Conservation (phyloP, 1,284 basidiomycete species). For the Malassezia nana region DNA sequence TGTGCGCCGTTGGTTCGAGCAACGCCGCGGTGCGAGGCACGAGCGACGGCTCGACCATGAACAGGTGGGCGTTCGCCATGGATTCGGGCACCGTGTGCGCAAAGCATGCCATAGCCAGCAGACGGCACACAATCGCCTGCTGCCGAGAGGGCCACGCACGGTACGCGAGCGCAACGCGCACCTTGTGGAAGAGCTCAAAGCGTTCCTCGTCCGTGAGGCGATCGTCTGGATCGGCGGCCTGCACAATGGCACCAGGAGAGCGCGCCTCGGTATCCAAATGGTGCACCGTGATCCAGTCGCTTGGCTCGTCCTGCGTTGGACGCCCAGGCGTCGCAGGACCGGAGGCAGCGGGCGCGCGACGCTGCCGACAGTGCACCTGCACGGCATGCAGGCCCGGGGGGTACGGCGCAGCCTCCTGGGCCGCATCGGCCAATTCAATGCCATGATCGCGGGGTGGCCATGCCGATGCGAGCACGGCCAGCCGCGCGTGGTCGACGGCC, state of each 20-base stretch:
- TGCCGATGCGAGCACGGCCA: conserved; percentile 36
- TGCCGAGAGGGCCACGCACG: conserved; percentile 60
- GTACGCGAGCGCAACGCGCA: conserved; percentile 66
- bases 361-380: conserved; percentile 51
- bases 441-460: conserved; percentile 45
- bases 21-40: conserved; percentile 34
- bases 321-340: conserved; percentile 3
- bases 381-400: conserved; percentile 47
- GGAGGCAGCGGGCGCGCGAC: conserved; percentile 8
- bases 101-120: conserved; percentile 78
- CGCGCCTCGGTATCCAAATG: conserved; percentile 14
- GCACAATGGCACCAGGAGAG: conserved; percentile 54
- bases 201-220: conserved; percentile 71
- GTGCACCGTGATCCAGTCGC: not conserved
- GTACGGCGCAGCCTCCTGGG: conserved; percentile 34
- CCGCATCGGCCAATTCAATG: conserved; percentile 50
- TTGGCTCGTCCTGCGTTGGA: conserved; percentile 16
- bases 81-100: conserved; percentile 54
- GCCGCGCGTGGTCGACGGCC: conserved; percentile 29
- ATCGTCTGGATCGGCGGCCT: conserved; percentile 63
- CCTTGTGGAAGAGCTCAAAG: conserved; percentile 78
- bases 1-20: conserved; percentile 22
- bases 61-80: conserved; percentile 68
- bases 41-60: conserved; percentile 88
- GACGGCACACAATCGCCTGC: conserved; percentile 69